A percentile compares a stretch with the other conserved stretches of the same genome.
Evolutionary conservation across 257 asterid genomes (phyloP).

Genomic region (Penstemon davidsonii): DNA sequence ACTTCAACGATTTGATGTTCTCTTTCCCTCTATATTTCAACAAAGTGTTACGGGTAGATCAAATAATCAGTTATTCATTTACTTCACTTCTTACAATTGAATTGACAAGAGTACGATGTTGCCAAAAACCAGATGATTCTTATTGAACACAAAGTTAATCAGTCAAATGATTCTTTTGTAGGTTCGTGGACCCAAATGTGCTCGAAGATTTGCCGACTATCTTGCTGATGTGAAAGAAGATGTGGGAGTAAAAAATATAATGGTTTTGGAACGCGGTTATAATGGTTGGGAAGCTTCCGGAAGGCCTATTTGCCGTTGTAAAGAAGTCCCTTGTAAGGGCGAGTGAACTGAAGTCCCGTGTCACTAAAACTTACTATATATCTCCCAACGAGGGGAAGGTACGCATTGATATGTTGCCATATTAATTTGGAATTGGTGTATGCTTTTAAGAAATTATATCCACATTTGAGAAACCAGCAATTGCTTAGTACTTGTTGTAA

Average conservation of each 20-base stretch:
- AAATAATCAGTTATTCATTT: not conserved
- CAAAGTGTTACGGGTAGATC: not conserved
- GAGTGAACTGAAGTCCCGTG: slow-evolving; percentile 40
- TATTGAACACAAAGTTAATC: slow-evolving; percentile 12
- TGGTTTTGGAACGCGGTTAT: slow-evolving; percentile 82
- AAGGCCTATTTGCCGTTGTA: slow-evolving; percentile 83
- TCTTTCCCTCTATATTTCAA: too few species aligned
- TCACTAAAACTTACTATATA: too few species aligned
- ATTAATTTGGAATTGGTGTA: too few species aligned
- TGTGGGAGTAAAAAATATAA: slow-evolving; percentile 59
- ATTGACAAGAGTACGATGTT: not conserved
- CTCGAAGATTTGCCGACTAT: slow-evolving; percentile 50
- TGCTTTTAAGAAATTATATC: too few species aligned
- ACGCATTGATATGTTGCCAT: too few species aligned
- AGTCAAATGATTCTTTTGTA: slow-evolving; percentile 27
- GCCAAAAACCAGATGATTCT: not conserved
- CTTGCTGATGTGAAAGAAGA: slow-evolving; percentile 32
- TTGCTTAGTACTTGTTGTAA: too few species aligned
- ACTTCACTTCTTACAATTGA: not conserved
- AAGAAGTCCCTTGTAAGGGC: slow-evolving; percentile 71
- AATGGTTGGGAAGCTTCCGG: slow-evolving; percentile 97
- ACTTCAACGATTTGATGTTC: too few species aligned
- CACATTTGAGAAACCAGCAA: too few species aligned
- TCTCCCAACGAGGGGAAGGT: too few species aligned
- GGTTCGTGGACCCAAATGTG: slow-evolving; percentile 98